These are phyloP conservation scores for Prunus yedoensis DNA, from an alignment of 331 rosid genomes.

Conservation along the genomic window DNA sequence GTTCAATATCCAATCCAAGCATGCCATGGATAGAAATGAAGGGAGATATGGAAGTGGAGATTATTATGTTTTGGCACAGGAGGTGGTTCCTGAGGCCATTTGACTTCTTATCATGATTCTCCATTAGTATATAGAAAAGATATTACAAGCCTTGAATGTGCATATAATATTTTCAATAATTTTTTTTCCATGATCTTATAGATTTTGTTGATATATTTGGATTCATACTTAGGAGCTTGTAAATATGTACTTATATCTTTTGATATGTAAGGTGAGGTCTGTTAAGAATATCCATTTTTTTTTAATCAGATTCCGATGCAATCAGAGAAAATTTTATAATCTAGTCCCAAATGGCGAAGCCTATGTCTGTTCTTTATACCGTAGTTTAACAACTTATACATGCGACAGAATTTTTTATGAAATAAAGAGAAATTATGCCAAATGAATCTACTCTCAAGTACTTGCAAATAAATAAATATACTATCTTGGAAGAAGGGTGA, in stretches of 20 bases:
- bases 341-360: no score
- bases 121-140: conserved; percentile 23
- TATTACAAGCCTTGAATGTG: conserved; percentile 32
- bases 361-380: no score
- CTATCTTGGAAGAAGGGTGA: no score
- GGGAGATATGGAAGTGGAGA: conserved; percentile 50
- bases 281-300: neutral
- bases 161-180: conserved; percentile 32
- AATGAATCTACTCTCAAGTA: no score
- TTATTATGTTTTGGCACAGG: conserved; percentile 25
- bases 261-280: conserved; percentile 23
- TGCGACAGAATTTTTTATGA: no score
- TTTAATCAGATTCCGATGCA: neutral
- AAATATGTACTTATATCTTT: conserved; percentile 29
- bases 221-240: conserved; percentile 28
- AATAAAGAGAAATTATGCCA: no score
- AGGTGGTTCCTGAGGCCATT: conserved; percentile 32
- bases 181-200: conserved; percentile 17
- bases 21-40: conserved; percentile 27
- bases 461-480: no score
- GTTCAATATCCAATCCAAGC: conserved; percentile 36
- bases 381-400: no score
- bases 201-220: conserved; percentile 14
- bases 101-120: conserved; percentile 32
- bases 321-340: no score